Evolutionary conservation across 2,329 filamentous ascomycete genomes (phyloP).

Genomic region (Exophiala dermatitidis): DNA sequence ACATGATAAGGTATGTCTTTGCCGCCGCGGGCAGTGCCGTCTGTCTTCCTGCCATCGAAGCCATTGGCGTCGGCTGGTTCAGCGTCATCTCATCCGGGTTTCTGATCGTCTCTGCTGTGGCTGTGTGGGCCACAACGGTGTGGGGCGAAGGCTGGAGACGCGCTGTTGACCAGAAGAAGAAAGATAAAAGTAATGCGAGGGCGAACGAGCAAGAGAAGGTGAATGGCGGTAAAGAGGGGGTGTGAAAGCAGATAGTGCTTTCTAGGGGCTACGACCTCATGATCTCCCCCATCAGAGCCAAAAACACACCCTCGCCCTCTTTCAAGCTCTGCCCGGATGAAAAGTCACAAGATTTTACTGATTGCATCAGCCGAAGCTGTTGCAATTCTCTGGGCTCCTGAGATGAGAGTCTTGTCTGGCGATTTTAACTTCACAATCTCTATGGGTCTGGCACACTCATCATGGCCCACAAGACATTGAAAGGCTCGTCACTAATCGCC

Average conservation of each 20-base stretch:
- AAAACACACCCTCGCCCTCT: too few relatives aligned
- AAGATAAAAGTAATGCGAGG: conserved; percentile 31
- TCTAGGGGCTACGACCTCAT: too few relatives aligned
- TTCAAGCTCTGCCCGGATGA: too few relatives aligned
- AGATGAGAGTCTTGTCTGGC: too few relatives aligned
- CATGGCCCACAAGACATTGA: too few relatives aligned
- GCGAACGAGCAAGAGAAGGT: conserved; percentile 18
- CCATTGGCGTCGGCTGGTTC: conserved; percentile 75
- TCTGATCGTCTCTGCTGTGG: conserved; percentile 42
- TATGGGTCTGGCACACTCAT: too few relatives aligned
- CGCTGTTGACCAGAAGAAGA: conserved; percentile 45
- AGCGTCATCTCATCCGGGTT: conserved; percentile 60
- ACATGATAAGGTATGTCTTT: conserved; percentile 68
- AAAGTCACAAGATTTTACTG: too few relatives aligned
- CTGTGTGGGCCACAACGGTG: conserved; percentile 44
- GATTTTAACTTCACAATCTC: too few relatives aligned
- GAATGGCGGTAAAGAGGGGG: conserved; percentile 10
- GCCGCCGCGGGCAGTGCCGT: conserved; percentile 63
- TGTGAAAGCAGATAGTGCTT: neutral
- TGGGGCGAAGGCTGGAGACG: conserved; percentile 50
- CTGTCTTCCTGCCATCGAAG: conserved; percentile 65
- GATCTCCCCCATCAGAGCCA: too few relatives aligned
- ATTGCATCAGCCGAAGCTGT: too few relatives aligned
- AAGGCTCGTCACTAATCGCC: too few relatives aligned
- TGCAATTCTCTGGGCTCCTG: too few relatives aligned